Percentiles rank a stretch among this genome's conserved stretches.
phyloP scores from a whole-genome alignment of 768 basidiomycete genomes.

The Tricholomella constricta region DNA sequence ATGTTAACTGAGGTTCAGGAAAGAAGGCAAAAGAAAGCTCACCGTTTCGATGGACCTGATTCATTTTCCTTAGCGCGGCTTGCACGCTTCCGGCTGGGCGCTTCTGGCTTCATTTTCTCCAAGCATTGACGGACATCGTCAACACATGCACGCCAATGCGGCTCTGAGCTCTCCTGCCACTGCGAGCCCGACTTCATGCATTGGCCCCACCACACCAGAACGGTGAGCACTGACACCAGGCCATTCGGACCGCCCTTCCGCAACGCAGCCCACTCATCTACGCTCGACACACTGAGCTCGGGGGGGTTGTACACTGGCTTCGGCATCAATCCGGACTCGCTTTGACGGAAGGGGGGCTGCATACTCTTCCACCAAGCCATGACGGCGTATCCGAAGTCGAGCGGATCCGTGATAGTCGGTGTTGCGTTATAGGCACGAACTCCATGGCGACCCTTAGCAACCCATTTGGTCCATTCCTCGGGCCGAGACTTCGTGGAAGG shows the following conservation, averaged over 20 bases:
- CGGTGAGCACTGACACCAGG: constrained; percentile 7
- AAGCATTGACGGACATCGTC: constrained; percentile 5
- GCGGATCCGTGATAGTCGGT: constrained; percentile 3
- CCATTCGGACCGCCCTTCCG: constrained; percentile 12
- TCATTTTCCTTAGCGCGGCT: neutral
- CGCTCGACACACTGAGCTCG: neutral
- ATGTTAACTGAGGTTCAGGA: neutral
- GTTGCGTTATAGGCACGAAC: constrained; percentile 4
- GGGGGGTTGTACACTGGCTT: neutral
- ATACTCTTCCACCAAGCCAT: constrained; percentile 14
- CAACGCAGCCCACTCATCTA: constrained; percentile 4
- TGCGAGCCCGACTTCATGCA: neutral
- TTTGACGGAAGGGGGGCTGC: constrained; percentile 9
- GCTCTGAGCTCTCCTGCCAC: neutral
- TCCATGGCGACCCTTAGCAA: neutral
- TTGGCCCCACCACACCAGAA: constrained; percentile 13
- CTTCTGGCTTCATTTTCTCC: neutral
- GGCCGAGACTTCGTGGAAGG: neutral
- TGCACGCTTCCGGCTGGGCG: neutral
- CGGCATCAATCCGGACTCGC: neutral
- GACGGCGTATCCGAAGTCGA: constrained; percentile 12
- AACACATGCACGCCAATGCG: neutral
- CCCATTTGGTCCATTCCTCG: constrained; percentile 6
- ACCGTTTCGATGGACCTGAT: neutral
- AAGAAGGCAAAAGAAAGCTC: neutral